These are phyloP conservation scores for Eryngium alpinum DNA, from an alignment of 140 eudicot species.

Conservation along the genomic window DNA sequence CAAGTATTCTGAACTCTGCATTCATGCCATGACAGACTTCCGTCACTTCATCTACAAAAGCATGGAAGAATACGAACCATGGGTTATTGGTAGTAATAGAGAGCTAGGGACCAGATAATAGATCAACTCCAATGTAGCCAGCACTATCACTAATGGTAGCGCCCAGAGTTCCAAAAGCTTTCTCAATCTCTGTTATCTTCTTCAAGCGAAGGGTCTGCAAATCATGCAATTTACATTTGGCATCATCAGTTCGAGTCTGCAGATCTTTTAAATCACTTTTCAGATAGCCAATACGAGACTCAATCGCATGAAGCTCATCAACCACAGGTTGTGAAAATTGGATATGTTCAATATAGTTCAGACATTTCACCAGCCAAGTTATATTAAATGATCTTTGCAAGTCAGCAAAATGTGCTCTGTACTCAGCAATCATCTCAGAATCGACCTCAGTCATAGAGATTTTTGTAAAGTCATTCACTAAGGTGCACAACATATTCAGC, in stretches of 20 bases:
- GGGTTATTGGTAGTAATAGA: too few relatives aligned
- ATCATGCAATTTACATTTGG: background rate
- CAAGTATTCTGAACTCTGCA: too few relatives aligned
- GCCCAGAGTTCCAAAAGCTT: too few relatives aligned
- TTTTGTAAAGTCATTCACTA: background rate
- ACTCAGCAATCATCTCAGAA: background rate
- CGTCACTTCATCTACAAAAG: too few relatives aligned
- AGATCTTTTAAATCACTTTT: background rate
- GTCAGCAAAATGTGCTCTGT: background rate
- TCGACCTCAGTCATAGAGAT: background rate
- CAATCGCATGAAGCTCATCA: background rate
- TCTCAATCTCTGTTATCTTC: background rate
- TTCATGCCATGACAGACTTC: too few relatives aligned
- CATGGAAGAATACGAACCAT: too few relatives aligned
- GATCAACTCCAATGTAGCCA: too few relatives aligned
- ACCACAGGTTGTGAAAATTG: background rate
- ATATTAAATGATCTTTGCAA: background rate
- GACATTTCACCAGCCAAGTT: background rate
- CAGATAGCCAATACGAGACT: background rate
- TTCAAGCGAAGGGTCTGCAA: background rate
- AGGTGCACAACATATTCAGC: background rate
- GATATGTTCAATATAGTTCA: background rate
- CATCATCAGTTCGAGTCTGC: background rate
- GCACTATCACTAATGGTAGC: too few relatives aligned
- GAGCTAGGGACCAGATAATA: too few relatives aligned